phyloP scores from a whole-genome alignment of 2,329 filamentous ascomycete genomes.

The Colletotrichum australisinense region DNA sequence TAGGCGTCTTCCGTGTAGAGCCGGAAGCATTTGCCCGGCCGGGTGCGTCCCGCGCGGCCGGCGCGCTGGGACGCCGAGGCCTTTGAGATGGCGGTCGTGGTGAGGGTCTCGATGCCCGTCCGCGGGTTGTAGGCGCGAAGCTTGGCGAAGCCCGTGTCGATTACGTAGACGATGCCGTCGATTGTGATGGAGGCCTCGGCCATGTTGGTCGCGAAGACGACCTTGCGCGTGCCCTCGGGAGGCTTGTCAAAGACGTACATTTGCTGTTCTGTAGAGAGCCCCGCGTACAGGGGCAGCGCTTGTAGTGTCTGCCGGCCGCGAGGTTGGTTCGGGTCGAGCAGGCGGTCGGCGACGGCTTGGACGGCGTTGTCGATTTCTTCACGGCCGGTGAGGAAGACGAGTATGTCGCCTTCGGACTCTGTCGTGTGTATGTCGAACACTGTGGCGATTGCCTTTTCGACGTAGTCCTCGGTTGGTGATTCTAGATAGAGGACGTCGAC shows the following conservation, averaged over 20 bases:
- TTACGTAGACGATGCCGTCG: slow-evolving; percentile 88
- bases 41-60: slow-evolving; percentile 89
- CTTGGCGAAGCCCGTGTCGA: slow-evolving; percentile 94
- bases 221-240: slow-evolving; percentile 85
- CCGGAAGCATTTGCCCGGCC: slow-evolving; percentile 92
- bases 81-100: slow-evolving; percentile 84
- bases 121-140: slow-evolving; percentile 85
- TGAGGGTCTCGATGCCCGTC: slow-evolving; percentile 89
- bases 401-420: slow-evolving; percentile 85
- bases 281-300: slow-evolving; percentile 87
- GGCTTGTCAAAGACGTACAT: slow-evolving; percentile 94
- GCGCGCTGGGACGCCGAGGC: slow-evolving; percentile 93
- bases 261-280: slow-evolving; percentile 89
- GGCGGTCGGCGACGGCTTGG: slow-evolving; percentile 68
- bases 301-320: slow-evolving; percentile 70
- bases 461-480: slow-evolving; percentile 83
- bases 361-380: slow-evolving; percentile 91
- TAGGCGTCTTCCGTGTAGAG: slow-evolving; percentile 86
- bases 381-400: slow-evolving; percentile 91
- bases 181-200: slow-evolving; percentile 97
- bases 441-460: slow-evolving; percentile 84
- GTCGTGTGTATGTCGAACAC: slow-evolving; percentile 88
- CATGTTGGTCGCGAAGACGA: slow-evolving; percentile 95
- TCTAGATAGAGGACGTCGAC: slow-evolving; percentile 89
- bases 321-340: slow-evolving; percentile 40